Evolutionary conservation across 768 basidiomycete genomes (phyloP).

Genomic region (Leccinellum rugosiceps): DNA sequence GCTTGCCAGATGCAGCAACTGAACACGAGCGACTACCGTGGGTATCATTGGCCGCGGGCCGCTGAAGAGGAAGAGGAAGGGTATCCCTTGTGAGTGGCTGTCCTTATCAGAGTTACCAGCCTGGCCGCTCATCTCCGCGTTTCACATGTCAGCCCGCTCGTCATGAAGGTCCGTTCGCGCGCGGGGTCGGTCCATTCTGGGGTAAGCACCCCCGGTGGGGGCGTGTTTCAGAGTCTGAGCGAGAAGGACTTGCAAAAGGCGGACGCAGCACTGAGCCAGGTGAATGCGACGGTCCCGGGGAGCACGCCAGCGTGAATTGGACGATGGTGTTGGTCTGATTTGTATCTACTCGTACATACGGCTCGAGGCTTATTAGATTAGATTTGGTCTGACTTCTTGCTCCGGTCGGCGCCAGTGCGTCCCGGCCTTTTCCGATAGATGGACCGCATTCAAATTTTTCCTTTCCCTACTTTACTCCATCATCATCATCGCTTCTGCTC

Average conservation of each 20-base stretch:
- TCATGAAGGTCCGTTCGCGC: constrained; percentile 86
- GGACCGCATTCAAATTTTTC: not conserved
- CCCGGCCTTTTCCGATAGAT: constrained; percentile 22
- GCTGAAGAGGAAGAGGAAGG: constrained; percentile 85
- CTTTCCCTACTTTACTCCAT: not conserved
- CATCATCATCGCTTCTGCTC: not conserved
- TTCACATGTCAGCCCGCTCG: constrained; percentile 61
- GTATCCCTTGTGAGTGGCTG: constrained; percentile 74
- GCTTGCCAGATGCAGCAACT: constrained; percentile 75
- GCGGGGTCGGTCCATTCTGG: constrained; percentile 72
- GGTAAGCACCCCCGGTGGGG: constrained; percentile 86
- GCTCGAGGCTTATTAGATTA: not conserved
- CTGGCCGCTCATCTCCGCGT: constrained; percentile 5
- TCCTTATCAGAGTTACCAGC: constrained; percentile 11
- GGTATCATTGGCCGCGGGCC: constrained; percentile 52
- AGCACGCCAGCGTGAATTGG: not conserved
- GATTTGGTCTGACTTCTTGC: not conserved
- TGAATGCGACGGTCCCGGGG: constrained; percentile 26
- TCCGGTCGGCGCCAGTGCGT: not conserved
- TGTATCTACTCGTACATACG: constrained; percentile 15
- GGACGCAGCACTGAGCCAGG: constrained; percentile 80
- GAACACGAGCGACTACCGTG: constrained; percentile 79
- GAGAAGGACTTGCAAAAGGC: constrained; percentile 86
- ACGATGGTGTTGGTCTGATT: constrained; percentile 2
- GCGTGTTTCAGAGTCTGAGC: constrained; percentile 71